Evolutionary conservation across 768 basidiomycete genomes (phyloP).

Genomic region (Termitomyces sp.): DNA sequence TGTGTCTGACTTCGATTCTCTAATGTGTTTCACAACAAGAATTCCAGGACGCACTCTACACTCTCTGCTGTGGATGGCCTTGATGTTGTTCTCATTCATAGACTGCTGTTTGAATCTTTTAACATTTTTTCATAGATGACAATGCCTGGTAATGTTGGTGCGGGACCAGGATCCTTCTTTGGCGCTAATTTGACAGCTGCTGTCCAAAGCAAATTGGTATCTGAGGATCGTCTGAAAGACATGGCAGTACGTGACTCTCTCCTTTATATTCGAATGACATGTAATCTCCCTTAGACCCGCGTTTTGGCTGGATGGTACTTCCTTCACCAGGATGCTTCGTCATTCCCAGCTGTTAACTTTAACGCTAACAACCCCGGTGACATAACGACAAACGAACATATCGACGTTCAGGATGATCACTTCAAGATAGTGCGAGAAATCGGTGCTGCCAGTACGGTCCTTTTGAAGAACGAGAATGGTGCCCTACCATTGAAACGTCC

Average conservation of each 20-base stretch:
- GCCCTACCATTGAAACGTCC: slow-evolving; percentile 59
- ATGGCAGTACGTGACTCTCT: slow-evolving; percentile 47
- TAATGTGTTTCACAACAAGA: not conserved
- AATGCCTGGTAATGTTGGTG: slow-evolving; percentile 55
- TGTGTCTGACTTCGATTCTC: slow-evolving; percentile 7
- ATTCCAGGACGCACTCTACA: slow-evolving; percentile 47
- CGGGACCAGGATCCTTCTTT: slow-evolving; percentile 47
- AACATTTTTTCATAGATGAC: slow-evolving; percentile 48
- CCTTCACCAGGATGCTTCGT: slow-evolving; percentile 56
- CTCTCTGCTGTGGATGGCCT: slow-evolving; percentile 59
- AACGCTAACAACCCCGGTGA: slow-evolving; percentile 54
- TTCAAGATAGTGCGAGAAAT: slow-evolving; percentile 64
- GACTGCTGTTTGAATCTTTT: not conserved
- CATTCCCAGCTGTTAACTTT: slow-evolving; percentile 69
- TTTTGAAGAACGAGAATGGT: slow-evolving; percentile 65
- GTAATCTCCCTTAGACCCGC: slow-evolving; percentile 44
- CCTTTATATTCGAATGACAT: not conserved
- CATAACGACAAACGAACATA: slow-evolving; percentile 51
- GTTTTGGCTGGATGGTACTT: slow-evolving; percentile 72
- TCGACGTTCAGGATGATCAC: slow-evolving; percentile 72
- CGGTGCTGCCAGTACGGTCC: slow-evolving; percentile 67
- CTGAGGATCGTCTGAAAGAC: slow-evolving; percentile 62
- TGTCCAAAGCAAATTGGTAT: slow-evolving; percentile 70
- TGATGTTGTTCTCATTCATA: slow-evolving; percentile 41
- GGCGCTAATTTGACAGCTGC: slow-evolving; percentile 62